phyloP scores from a whole-genome alignment of 495 filamentous ascomycete species.

The Xylaria palmicola region DNA sequence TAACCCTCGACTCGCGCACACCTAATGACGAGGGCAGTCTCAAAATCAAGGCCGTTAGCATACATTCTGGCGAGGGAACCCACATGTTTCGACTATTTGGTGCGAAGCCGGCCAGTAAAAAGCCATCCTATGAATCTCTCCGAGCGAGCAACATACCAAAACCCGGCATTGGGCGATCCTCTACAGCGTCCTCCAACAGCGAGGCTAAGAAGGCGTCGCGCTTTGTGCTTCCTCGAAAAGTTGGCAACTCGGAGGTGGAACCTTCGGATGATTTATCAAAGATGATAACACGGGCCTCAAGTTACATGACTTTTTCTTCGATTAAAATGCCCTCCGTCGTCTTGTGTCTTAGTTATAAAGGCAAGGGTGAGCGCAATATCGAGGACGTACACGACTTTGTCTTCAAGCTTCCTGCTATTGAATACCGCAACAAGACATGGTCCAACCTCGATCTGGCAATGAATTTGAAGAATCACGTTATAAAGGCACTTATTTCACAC shows the following conservation, averaged over 20 bases:
- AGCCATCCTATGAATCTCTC: slow-evolving; percentile 67
- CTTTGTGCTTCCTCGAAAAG: slow-evolving; percentile 42
- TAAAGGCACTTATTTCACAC: slow-evolving; percentile 90
- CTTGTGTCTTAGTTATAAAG: slow-evolving; percentile 94
- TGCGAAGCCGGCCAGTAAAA: slow-evolving; percentile 51
- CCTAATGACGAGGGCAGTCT: slow-evolving; percentile 28
- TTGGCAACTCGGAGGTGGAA: slow-evolving; percentile 39
- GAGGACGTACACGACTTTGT: slow-evolving; percentile 97
- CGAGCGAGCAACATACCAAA: slow-evolving; percentile 44
- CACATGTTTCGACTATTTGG: slow-evolving; percentile 57
- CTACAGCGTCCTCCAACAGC: slow-evolving; percentile 47
- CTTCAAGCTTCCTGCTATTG: slow-evolving; percentile 89
- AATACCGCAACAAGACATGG: slow-evolving; percentile 98
- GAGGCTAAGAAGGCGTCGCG: slow-evolving; percentile 52
- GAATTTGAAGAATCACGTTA: slow-evolving; percentile 88
- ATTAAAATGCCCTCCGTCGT: slow-evolving; percentile 94
- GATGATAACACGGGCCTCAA: slow-evolving; percentile 94
- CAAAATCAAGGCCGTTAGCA: slow-evolving; percentile 51
- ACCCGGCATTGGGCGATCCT: slow-evolving; percentile 51
- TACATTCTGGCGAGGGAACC: slow-evolving; percentile 46
- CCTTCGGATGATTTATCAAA: slow-evolving; percentile 90
- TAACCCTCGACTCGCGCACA: slow-evolving; percentile 58
- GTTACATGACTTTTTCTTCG: slow-evolving; percentile 95
- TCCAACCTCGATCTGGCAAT: slow-evolving; percentile 94
- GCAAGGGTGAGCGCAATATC: slow-evolving; percentile 88